Conservation (phyloP, 1,284 basidiomycete genomes). For the Ganoderma lucidum region DNA sequence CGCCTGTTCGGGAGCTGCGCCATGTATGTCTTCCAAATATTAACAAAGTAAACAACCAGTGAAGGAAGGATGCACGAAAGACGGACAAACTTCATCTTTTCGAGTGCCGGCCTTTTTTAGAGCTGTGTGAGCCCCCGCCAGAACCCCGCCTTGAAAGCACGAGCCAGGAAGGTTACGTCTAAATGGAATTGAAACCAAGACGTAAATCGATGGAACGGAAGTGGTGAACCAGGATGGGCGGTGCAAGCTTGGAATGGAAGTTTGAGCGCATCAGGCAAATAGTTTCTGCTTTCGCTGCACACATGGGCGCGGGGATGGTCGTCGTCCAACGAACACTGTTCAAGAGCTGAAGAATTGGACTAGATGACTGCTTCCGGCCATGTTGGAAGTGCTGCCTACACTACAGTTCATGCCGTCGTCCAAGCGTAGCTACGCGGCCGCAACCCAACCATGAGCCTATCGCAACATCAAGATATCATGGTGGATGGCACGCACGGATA, state of each 20-base stretch:
- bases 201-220: not conserved
- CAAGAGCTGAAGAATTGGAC: not conserved
- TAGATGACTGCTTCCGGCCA: not conserved
- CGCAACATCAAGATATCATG: not conserved
- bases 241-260: slow-evolving; percentile 1
- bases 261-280: not conserved
- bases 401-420: not conserved
- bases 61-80: not conserved
- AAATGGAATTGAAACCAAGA: not conserved
- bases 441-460: not conserved
- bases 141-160: not conserved
- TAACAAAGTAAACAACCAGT: not conserved
- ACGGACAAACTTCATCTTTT: not conserved
- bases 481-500: not conserved
- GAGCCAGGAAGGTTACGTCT: not conserved
- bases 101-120: not conserved
- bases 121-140: not conserved
- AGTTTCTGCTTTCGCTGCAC: not conserved
- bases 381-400: not conserved
- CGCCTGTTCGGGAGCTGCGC: not conserved
- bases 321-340: not conserved
- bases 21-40: not conserved
- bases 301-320: not conserved
- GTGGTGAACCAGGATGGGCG: not conserved
- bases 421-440: not conserved